These are phyloP conservation scores for Fusarium guadeloupense DNA, from an alignment of 2,329 filamentous ascomycete genomes.

Conservation along the genomic window DNA sequence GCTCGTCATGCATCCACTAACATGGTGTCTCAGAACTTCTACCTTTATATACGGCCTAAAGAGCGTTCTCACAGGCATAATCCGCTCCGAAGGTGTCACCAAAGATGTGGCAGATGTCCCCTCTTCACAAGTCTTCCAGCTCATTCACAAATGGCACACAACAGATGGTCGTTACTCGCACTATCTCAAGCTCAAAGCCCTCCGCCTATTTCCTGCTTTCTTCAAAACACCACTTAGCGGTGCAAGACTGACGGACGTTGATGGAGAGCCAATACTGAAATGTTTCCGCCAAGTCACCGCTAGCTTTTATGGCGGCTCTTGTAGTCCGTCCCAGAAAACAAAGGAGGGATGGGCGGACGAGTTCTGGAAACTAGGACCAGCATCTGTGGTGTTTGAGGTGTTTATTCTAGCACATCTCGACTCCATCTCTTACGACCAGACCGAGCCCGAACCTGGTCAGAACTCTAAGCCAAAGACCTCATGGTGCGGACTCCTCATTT, in stretches of 20 bases:
- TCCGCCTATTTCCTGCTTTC: slow-evolving; percentile 16
- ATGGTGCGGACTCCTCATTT: slow-evolving; percentile 1
- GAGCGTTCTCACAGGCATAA: neutral
- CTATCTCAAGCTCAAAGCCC: slow-evolving; percentile 2
- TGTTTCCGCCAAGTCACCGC: neutral
- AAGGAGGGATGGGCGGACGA: neutral
- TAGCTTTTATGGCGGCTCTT: neutral
- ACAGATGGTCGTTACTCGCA: neutral
- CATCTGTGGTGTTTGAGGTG: neutral
- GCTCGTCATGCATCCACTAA: neutral
- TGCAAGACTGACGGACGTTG: neutral
- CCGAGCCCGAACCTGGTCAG: neutral
- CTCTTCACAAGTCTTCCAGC: neutral
- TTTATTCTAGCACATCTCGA: neutral
- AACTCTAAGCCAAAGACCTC: neutral
- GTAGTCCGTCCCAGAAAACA: neutral
- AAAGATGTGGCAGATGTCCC: fast-evolving
- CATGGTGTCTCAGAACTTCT: neutral
- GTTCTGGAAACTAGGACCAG: neutral
- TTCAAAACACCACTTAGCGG: neutral
- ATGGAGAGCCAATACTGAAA: neutral
- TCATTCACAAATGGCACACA: neutral
- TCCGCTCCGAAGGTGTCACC: neutral
- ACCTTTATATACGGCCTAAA: slow-evolving; percentile 7
- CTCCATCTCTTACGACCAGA: neutral